These are phyloP conservation scores for Termitomyces heimii DNA, from an alignment of 768 basidiomycete species.

Conservation along the genomic window DNA sequence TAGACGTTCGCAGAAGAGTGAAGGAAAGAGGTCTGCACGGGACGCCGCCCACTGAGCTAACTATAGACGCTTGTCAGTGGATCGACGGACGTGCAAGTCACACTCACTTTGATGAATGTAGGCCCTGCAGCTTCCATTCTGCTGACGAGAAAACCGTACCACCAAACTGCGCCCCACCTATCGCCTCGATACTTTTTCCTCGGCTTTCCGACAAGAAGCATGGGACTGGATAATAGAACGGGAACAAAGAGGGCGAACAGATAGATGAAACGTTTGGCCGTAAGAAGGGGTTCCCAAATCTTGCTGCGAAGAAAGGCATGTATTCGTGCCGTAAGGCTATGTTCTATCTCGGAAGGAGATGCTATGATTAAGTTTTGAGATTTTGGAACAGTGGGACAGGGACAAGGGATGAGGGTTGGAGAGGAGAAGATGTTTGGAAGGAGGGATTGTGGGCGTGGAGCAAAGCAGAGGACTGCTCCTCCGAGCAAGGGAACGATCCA, in stretches of 20 bases:
- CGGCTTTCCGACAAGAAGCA: conserved; percentile 67
- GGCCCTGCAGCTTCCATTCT: conserved; percentile 96
- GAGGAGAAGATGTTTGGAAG: conserved; percentile 45
- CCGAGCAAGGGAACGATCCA: conserved; percentile 58
- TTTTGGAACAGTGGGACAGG: conserved; percentile 12
- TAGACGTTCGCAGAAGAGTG: conserved; percentile 75
- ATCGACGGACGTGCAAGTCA: neutral
- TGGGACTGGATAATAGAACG: conserved; percentile 76
- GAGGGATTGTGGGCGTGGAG: conserved; percentile 35
- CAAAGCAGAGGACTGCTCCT: conserved; percentile 45
- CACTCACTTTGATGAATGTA: conserved; percentile 86
- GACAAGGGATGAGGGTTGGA: conserved; percentile 38
- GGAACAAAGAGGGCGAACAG: conserved; percentile 83
- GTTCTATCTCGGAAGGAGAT: conserved; percentile 64
- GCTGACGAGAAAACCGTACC: conserved; percentile 84
- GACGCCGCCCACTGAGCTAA: conserved; percentile 99
- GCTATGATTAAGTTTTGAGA: conserved; percentile 37
- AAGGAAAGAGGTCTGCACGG: conserved; percentile 89
- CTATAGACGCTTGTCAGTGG: conserved; percentile 31
- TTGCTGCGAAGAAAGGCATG: conserved; percentile 42
- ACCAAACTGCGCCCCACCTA: conserved; percentile 93
- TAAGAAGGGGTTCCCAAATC: conserved; percentile 83
- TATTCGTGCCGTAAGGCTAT: conserved; percentile 39
- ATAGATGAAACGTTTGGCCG: conserved; percentile 75
- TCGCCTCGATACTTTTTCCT: conserved; percentile 59